phyloP scores from a whole-genome alignment of 768 basidiomycete genomes.

The Calocybe gangraenosa region DNA sequence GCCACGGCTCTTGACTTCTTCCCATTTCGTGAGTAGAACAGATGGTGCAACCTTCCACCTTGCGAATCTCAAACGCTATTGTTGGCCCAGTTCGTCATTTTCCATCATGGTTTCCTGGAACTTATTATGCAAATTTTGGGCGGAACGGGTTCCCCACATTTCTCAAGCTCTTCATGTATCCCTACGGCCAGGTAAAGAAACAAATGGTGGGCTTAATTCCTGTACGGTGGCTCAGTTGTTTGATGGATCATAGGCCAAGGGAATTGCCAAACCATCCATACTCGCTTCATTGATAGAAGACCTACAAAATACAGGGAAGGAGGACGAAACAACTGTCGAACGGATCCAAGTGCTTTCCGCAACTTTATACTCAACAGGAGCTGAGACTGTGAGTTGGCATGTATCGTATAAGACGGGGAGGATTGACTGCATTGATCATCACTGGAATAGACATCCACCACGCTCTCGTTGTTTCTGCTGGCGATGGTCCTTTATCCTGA shows the following conservation, averaged over 20 bases:
- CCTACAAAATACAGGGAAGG: background rate
- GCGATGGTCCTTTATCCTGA: conserved; percentile 25
- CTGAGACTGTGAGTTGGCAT: conserved; percentile 14
- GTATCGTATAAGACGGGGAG: too few relatives aligned
- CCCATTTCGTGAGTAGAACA: background rate
- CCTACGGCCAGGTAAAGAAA: conserved; percentile 25
- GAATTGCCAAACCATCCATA: conserved; percentile 21
- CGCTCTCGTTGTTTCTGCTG: conserved; percentile 21
- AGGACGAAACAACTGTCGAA: conserved; percentile 6
- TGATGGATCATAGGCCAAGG: conserved; percentile 12
- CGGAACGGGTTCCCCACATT: conserved; percentile 7
- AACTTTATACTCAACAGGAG: conserved; percentile 24
- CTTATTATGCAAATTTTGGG: conserved; percentile 19
- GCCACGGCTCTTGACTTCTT: too few relatives aligned
- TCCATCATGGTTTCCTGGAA: conserved; percentile 30
- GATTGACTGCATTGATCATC: background rate
- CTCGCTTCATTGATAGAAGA: conserved; percentile 15
- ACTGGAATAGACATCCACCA: conserved; percentile 19
- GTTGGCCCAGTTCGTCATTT: conserved; percentile 23
- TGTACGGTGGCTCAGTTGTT: background rate
- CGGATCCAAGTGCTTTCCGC: conserved; percentile 18
- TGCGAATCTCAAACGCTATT: background rate
- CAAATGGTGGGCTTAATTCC: conserved; percentile 24
- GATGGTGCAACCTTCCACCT: conserved; percentile 10
- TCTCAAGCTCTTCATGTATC: conserved; percentile 24